These are phyloP conservation scores for Akanthomyces muscarius DNA, from an alignment of 2,329 filamentous ascomycete genomes.

Conservation along the genomic window DNA sequence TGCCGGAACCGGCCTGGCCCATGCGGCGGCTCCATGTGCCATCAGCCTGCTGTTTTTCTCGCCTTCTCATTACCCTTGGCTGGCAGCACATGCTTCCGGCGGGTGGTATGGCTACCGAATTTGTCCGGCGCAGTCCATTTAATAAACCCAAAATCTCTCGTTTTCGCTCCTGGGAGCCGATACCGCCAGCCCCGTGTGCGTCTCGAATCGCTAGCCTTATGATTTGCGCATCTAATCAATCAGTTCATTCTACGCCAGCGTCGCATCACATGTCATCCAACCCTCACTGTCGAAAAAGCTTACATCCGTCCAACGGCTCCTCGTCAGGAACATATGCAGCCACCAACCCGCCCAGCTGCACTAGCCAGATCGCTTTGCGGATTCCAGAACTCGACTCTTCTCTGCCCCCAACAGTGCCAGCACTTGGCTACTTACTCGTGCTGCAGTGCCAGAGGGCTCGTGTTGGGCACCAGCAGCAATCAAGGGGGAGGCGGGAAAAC, in stretches of 20 bases:
- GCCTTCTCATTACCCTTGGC: not conserved
- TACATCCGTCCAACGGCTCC: not conserved
- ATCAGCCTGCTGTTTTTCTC: not conserved
- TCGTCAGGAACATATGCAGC: slow-evolving; percentile 2
- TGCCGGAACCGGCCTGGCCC: slow-evolving; percentile 4
- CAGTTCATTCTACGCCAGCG: not conserved
- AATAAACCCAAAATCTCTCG: not conserved
- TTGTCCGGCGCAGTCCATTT: not conserved
- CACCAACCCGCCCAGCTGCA: not conserved
- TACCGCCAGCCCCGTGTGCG: not conserved
- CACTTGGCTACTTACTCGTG: not conserved
- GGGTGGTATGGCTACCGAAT: not conserved
- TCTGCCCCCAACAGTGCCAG: not conserved
- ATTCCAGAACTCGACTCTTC: not conserved
- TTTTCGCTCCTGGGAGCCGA: not conserved
- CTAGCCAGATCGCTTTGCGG: not conserved
- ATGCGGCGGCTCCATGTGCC: not conserved
- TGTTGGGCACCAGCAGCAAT: not conserved
- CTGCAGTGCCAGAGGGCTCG: not conserved
- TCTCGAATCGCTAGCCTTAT: not conserved
- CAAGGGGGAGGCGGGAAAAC: not conserved
- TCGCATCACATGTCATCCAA: not conserved
- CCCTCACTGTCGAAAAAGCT: not conserved
- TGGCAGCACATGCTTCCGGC: not conserved
- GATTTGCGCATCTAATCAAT: slow-evolving; percentile 3